Percentiles rank a stretch among this genome's conserved stretches.
phyloP scores from a whole-genome alignment of 805 yeast genomes.

The Saturnispora gosingensis region DNA sequence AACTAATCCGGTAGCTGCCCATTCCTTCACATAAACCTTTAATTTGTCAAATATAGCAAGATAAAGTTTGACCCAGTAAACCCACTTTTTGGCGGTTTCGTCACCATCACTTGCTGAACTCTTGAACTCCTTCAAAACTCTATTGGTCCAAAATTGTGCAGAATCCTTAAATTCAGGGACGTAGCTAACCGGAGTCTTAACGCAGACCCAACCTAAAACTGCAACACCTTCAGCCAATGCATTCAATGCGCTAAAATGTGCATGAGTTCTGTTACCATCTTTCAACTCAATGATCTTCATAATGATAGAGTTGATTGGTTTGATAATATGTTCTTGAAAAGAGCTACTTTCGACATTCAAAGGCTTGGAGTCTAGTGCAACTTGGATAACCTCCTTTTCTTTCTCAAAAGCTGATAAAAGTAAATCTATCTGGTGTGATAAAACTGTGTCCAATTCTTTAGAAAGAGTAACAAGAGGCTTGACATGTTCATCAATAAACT shows the following conservation, averaged over 20 bases:
- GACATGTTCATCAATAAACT: conserved; percentile 41
- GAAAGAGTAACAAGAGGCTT: conserved; percentile 53
- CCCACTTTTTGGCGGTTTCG: conserved; percentile 32
- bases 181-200: conserved; percentile 62
- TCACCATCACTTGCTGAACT: conserved; percentile 40
- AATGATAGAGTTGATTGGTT: conserved; percentile 60
- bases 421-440: conserved; percentile 45
- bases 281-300: conserved; percentile 52
- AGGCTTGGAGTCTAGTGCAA: conserved; percentile 52
- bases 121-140: conserved; percentile 76
- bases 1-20: conserved; percentile 74
- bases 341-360: conserved; percentile 50
- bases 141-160: conserved; percentile 89
- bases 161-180: conserved; percentile 83
- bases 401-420: conserved; percentile 46
- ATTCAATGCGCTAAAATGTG: conserved; percentile 60
- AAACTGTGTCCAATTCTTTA: conserved; percentile 42
- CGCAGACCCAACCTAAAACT: conserved; percentile 83
- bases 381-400: conserved; percentile 50
- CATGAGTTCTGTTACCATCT: conserved; percentile 65
- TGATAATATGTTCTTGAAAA: conserved; percentile 42
- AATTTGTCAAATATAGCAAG: conserved; percentile 58
- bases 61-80: conserved; percentile 73
- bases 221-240: conserved; percentile 86
- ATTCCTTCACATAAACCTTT: conserved; percentile 63